A percentile compares a stretch with the other conserved stretches of the same genome.
Evolutionary conservation across 2,329 filamentous ascomycete genomes (phyloP).

Genomic region (Triangularia verruculosa): DNA sequence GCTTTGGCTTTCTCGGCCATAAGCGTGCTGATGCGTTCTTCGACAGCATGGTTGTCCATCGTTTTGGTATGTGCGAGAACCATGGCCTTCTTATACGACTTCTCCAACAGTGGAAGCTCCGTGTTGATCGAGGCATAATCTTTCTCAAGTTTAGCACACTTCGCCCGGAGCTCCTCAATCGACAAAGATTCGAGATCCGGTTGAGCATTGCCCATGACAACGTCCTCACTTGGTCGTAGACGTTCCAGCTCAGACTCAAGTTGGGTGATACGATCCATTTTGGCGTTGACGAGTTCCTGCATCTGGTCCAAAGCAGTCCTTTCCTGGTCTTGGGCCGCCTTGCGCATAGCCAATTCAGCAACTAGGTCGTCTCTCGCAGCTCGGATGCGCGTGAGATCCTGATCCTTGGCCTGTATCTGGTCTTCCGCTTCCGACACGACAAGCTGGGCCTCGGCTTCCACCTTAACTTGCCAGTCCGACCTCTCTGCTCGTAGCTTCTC

Average conservation of each 20-base stretch:
- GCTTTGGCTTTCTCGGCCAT: conserved; percentile 91
- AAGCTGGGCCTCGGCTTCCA: conserved; percentile 76
- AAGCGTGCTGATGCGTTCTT: conserved; percentile 73
- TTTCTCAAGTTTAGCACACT: conserved; percentile 70
- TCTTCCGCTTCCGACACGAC: conserved; percentile 75
- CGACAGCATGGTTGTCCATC: conserved; percentile 68
- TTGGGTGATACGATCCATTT: conserved; percentile 75
- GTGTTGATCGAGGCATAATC: conserved; percentile 82
- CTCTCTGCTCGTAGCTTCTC: conserved; percentile 83
- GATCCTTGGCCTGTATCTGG: conserved; percentile 75
- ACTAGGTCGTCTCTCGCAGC: conserved; percentile 80
- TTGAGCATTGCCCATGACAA: conserved; percentile 43
- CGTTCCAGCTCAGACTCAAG: conserved; percentile 81
- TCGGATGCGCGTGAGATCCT: conserved; percentile 81
- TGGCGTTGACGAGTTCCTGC: conserved; percentile 74
- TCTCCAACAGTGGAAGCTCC: conserved; percentile 85
- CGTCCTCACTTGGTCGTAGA: conserved; percentile 51
- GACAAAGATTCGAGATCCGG: conserved; percentile 58
- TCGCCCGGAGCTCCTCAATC: conserved; percentile 68
- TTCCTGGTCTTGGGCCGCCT: conserved; percentile 75
- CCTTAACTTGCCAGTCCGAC: conserved; percentile 72
- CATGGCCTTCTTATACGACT: conserved; percentile 86
- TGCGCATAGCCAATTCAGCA: conserved; percentile 76
- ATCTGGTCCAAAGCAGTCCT: conserved; percentile 67
- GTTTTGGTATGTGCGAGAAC: conserved; percentile 83